Conservation (phyloP, 2,329 filamentous ascomycete species). For the Stachybotrys chartarum region DNA sequence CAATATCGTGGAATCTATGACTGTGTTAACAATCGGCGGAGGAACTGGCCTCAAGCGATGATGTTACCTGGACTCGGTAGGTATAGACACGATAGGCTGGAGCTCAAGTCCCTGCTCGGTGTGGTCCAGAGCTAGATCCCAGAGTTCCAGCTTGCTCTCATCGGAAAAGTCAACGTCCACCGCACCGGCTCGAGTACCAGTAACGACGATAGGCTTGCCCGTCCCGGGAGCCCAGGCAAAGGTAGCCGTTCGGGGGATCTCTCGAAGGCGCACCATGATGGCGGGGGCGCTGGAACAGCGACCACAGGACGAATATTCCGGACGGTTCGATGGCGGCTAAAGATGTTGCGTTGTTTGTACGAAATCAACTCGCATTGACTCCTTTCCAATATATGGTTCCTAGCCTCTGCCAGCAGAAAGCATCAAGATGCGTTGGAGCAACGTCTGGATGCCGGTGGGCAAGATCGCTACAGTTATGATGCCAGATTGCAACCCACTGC, state of each 20-base stretch:
- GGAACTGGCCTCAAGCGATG: background rate
- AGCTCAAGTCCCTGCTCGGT: slow-evolving; percentile 72
- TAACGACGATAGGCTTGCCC: slow-evolving; percentile 75
- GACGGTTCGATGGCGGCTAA: slow-evolving; percentile 7
- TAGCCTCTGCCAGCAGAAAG: slow-evolving; percentile 22
- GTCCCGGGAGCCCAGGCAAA: slow-evolving; percentile 93
- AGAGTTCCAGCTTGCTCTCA: slow-evolving; percentile 92
- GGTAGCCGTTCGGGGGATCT: slow-evolving; percentile 92
- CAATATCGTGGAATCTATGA: slow-evolving; percentile 87
- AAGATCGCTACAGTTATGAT: slow-evolving; percentile 28
- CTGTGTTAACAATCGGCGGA: slow-evolving; percentile 4
- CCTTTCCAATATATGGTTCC: slow-evolving; percentile 10
- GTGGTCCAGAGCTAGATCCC: slow-evolving; percentile 83
- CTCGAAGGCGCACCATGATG: slow-evolving; percentile 88
- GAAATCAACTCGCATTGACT: slow-evolving; percentile 12
- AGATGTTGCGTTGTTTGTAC: slow-evolving; percentile 9
- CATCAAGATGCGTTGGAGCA: slow-evolving; percentile 15
- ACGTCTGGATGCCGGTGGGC: slow-evolving; percentile 12
- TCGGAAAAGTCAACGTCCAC: slow-evolving; percentile 97
- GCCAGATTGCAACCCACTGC: slow-evolving; percentile 35
- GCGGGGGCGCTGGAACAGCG: slow-evolving; percentile 20
- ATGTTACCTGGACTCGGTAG: slow-evolving; percentile 77
- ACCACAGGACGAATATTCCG: slow-evolving; percentile 12
- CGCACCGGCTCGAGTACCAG: slow-evolving; percentile 88
- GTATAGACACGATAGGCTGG: slow-evolving; percentile 75